phyloP scores from a whole-genome alignment of 257 asterid species.

The Datura wrightii region DNA sequence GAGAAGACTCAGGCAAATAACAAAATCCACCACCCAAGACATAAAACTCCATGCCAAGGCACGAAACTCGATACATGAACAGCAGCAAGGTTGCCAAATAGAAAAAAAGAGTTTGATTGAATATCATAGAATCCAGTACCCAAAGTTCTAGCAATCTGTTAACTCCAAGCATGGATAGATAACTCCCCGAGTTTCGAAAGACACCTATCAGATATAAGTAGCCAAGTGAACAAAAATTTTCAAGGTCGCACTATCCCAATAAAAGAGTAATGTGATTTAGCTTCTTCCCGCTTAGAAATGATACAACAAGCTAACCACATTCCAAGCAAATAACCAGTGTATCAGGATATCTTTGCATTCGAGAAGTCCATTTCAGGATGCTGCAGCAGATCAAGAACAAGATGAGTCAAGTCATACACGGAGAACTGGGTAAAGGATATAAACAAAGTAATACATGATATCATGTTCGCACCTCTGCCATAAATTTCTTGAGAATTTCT shows the following conservation, averaged over 20 bases:
- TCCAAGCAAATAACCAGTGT: conserved; percentile 6
- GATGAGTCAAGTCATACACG: conserved; percentile 13
- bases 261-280: neutral
- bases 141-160: neutral
- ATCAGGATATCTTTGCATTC: conserved; percentile 57
- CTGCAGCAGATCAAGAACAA: conserved; percentile 46
- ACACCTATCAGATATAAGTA: neutral
- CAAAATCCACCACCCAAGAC: neutral
- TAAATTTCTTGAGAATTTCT: conserved; percentile 72
- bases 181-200: neutral
- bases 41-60: neutral
- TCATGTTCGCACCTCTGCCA: conserved; percentile 63
- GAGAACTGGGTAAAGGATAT: neutral
- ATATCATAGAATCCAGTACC: neutral
- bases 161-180: neutral
- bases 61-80: neutral
- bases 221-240: conserved; percentile 6
- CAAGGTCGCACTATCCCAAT: neutral
- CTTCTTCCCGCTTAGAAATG: neutral
- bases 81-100: neutral
- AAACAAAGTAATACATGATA: neutral
- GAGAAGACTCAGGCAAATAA: neutral
- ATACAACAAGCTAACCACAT: neutral
- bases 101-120: neutral
- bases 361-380: conserved; percentile 87